Conservation (phyloP, 768 basidiomycete genomes). For the Xerocomus potaroensis region DNA sequence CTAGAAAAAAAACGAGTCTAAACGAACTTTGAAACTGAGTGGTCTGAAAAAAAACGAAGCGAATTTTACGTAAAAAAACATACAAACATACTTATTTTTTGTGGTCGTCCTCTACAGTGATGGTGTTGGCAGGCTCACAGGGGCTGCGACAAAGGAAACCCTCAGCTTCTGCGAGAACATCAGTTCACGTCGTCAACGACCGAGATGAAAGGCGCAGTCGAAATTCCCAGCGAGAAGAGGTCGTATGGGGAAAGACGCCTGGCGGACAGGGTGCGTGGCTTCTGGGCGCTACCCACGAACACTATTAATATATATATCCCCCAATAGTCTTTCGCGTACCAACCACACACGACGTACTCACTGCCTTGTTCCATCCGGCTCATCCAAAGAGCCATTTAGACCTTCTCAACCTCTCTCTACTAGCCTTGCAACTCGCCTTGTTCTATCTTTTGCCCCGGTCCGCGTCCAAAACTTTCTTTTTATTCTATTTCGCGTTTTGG, state of each 20-base stretch:
- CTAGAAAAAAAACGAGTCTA: too few relatives aligned
- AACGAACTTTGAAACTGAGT: too few relatives aligned
- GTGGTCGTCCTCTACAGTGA: conserved; percentile 4
- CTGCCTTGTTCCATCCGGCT: conserved; percentile 75
- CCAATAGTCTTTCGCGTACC: conserved; percentile 84
- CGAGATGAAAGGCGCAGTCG: conserved; percentile 11
- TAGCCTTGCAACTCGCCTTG: conserved; percentile 72
- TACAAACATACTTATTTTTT: not conserved
- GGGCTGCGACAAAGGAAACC: conserved; percentile 24
- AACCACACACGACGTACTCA: conserved; percentile 87
- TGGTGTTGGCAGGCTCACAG: conserved; percentile 18
- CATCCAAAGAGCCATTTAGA: conserved; percentile 89
- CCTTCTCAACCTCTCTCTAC: conserved; percentile 73
- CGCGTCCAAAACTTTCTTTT: conserved; percentile 63
- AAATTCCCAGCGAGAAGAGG: conserved; percentile 38
- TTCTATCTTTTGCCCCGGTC: conserved; percentile 62
- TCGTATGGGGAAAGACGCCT: conserved; percentile 89
- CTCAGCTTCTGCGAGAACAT: not conserved
- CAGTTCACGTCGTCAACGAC: conserved; percentile 8
- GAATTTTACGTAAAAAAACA: not conserved
- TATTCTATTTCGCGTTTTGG: conserved; percentile 92
- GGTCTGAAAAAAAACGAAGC: too few relatives aligned
- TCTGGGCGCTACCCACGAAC: not conserved
- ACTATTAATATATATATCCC: conserved; percentile 2
- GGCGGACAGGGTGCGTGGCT: conserved; percentile 60